Conservation (phyloP, 2,329 filamentous ascomycete genomes). For the Cercospora sp. region DNA sequence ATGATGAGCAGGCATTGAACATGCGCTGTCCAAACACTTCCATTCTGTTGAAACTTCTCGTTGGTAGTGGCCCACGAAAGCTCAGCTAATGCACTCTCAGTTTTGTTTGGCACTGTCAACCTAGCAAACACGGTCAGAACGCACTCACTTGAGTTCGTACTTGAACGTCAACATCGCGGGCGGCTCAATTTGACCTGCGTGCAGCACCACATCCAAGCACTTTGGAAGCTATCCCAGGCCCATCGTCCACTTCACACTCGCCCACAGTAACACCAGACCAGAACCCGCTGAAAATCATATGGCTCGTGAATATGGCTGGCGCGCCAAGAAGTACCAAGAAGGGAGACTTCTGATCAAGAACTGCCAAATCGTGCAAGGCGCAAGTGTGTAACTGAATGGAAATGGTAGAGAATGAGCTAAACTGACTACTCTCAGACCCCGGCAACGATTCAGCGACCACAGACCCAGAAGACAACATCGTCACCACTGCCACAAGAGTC, state of each 20-base stretch:
- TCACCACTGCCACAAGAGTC: background rate
- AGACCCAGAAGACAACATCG: background rate
- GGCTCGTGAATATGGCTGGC: background rate
- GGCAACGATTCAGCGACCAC: background rate
- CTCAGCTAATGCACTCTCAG: background rate
- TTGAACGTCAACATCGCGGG: background rate
- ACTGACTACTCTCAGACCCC: background rate
- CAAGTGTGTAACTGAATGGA: background rate
- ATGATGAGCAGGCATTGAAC: background rate
- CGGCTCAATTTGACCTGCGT: background rate
- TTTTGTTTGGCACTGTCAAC: background rate
- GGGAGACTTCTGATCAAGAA: background rate
- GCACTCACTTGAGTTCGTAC: background rate
- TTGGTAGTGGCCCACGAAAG: background rate
- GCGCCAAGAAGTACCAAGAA: background rate
- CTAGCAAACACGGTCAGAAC: background rate
- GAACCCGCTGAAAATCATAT: background rate
- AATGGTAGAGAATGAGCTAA: background rate
- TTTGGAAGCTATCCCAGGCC: background rate
- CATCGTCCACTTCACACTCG: background rate
- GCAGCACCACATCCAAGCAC: background rate
- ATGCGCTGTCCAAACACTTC: background rate
- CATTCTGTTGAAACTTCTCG: background rate
- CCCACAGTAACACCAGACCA: background rate
- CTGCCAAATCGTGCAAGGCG: background rate